phyloP scores from a whole-genome alignment of 2,329 filamentous ascomycete species.

The Neopestalotiopsis sp. region DNA sequence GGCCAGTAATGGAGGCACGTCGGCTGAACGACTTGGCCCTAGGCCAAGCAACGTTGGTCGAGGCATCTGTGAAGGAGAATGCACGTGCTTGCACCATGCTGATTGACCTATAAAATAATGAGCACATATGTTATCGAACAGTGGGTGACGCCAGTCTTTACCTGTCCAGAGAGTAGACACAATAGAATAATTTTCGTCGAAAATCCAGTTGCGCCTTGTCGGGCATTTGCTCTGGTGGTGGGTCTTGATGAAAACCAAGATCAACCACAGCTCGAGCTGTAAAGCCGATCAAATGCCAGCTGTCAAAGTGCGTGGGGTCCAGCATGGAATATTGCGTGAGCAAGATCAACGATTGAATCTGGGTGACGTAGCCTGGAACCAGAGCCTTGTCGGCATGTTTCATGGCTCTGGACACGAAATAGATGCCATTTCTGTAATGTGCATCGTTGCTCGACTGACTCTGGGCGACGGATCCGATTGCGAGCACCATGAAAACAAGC shows the following conservation, averaged over 20 bases:
- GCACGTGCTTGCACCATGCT: constrained; percentile 87
- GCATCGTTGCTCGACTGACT: constrained; percentile 73
- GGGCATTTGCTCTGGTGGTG: constrained; percentile 70
- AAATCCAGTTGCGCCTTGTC: constrained; percentile 76
- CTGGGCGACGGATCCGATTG: constrained; percentile 77
- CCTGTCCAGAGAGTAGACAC: constrained; percentile 89
- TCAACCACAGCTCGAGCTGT: constrained; percentile 88
- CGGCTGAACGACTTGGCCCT: constrained; percentile 51
- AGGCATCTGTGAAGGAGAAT: constrained; percentile 93
- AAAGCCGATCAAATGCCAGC: constrained; percentile 92
- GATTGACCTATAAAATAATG: constrained; percentile 54
- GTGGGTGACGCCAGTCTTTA: constrained; percentile 42
- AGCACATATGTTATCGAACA: background rate
- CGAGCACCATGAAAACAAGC: constrained; percentile 88
- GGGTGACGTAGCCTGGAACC: constrained; percentile 80
- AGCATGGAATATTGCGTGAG: constrained; percentile 89
- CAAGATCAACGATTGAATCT: constrained; percentile 86
- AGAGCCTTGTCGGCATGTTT: constrained; percentile 82
- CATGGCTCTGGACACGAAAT: constrained; percentile 69
- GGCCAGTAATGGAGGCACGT: constrained; percentile 46
- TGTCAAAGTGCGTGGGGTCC: constrained; percentile 89
- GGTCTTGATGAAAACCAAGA: constrained; percentile 91
- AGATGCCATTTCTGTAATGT: constrained; percentile 62
- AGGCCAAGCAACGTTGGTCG: constrained; percentile 81
- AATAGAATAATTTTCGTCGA: constrained; percentile 86